Percentiles rank a stretch among this genome's conserved stretches.
Evolutionary conservation across 108 stramenopile species (phyloP).

Genomic region (Bacterosira constricta): DNA sequence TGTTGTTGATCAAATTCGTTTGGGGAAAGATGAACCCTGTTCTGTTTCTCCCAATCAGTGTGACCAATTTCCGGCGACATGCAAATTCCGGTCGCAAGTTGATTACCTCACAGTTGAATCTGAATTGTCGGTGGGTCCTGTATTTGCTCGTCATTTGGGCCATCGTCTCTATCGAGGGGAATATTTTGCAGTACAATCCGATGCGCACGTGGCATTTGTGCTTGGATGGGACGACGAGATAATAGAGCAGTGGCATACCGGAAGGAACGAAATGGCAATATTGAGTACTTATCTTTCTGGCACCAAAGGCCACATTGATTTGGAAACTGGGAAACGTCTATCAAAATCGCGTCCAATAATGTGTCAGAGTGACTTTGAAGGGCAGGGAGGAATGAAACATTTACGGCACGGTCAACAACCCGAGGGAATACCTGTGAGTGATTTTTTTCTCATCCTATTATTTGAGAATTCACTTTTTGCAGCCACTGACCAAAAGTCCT

Average conservation of each 20-base stretch:
- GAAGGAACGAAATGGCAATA: slow-evolving; percentile 92
- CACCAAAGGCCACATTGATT: slow-evolving; percentile 65
- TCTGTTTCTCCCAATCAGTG: slow-evolving; percentile 62
- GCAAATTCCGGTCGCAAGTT: slow-evolving; percentile 63
- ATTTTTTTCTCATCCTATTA: slow-evolving; percentile 53
- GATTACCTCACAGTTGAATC: slow-evolving; percentile 74
- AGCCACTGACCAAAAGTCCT: background rate
- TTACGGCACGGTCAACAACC: slow-evolving; percentile 89
- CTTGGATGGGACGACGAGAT: slow-evolving; percentile 87
- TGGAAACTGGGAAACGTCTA: slow-evolving; percentile 54
- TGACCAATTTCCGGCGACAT: slow-evolving; percentile 59
- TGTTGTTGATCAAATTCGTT: slow-evolving; percentile 74
- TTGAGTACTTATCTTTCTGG: slow-evolving; percentile 83
- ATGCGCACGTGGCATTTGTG: slow-evolving; percentile 92
- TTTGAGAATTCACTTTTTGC: background rate
- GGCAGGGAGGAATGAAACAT: slow-evolving; percentile 47
- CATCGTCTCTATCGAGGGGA: slow-evolving; percentile 90
- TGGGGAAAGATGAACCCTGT: slow-evolving; percentile 33
- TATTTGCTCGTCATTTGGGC: slow-evolving; percentile 88
- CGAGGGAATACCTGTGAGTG: slow-evolving; percentile 75
- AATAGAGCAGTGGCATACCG: slow-evolving; percentile 74
- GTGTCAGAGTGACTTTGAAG: slow-evolving; percentile 73
- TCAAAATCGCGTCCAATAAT: slow-evolving; percentile 75
- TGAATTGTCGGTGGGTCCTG: slow-evolving; percentile 77
- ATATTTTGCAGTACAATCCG: slow-evolving; percentile 95